Conservation (phyloP, 768 basidiomycete genomes). For the Leucosporidium yakuticum region DNA sequence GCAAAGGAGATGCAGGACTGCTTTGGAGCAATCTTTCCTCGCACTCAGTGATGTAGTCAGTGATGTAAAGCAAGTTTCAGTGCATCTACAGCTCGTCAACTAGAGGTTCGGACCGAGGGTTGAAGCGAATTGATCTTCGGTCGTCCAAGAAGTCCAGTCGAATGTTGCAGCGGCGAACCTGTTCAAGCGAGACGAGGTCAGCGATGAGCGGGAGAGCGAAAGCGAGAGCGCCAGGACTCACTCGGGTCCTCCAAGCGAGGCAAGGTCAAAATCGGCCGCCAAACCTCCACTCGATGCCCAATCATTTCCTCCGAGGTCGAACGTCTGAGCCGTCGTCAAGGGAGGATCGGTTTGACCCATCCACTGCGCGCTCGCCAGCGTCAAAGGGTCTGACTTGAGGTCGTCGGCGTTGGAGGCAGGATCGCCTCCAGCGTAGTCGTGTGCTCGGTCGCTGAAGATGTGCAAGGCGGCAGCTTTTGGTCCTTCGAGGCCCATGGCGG, state of each 20-base stretch:
- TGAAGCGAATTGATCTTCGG: no score
- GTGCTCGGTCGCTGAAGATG: not conserved
- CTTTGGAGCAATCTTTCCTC: slow-evolving; percentile 15
- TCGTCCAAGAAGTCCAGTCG: no score
- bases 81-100: no score
- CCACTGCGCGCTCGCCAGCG: not conserved
- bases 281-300: not conserved
- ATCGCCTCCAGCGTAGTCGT: not conserved
- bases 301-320: no score
- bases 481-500: not conserved
- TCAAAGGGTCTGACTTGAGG: not conserved
- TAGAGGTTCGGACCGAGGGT: no score
- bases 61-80: no score
- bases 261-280: slow-evolving; percentile 3
- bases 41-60: no score
- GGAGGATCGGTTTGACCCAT: not conserved
- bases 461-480: not conserved
- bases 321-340: not conserved
- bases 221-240: not conserved
- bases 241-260: slow-evolving; percentile 9
- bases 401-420: not conserved
- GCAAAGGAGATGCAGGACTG: slow-evolving; percentile 29
- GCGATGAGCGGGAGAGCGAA: no score
- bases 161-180: no score
- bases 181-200: no score